These are phyloP conservation scores for Carex arenaria DNA, from an alignment of 202 grass and related monocot species.

Conservation along the genomic window DNA sequence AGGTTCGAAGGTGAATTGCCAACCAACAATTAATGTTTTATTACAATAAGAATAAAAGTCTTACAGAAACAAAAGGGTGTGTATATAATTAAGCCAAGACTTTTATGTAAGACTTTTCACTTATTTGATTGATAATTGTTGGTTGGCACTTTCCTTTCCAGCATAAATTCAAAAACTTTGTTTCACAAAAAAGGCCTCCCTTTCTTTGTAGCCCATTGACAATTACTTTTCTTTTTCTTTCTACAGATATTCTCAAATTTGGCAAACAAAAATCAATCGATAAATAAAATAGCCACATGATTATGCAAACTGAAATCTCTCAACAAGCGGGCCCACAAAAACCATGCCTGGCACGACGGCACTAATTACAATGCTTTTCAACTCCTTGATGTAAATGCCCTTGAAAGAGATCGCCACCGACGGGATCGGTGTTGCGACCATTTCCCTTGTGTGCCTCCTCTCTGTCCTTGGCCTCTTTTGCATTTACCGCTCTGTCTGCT, in stretches of 20 bases:
- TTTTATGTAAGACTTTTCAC: not conserved
- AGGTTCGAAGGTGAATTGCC: not conserved
- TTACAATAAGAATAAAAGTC: not conserved
- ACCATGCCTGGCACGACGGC: not conserved
- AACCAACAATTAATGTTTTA: not conserved
- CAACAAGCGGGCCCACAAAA: not conserved
- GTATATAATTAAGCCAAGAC: not conserved
- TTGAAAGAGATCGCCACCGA: slow-evolving; percentile 57
- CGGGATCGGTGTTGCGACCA: slow-evolving; percentile 78
- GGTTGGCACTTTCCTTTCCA: slow-evolving; percentile 2
- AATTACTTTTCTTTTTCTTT: slow-evolving; percentile 13
- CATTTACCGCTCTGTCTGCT: slow-evolving; percentile 54
- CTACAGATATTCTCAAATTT: slow-evolving; percentile 6
- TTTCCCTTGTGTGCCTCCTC: slow-evolving; percentile 59
- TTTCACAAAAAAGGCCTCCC: not conserved
- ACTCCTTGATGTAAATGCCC: slow-evolving; percentile 55
- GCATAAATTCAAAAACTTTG: not conserved
- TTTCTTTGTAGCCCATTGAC: slow-evolving; percentile 8
- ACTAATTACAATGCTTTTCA: not conserved
- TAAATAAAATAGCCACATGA: not conserved
- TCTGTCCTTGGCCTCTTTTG: slow-evolving; percentile 60
- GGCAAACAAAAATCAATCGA: not conserved
- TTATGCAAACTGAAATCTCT: slow-evolving; percentile 8
- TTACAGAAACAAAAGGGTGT: not conserved
- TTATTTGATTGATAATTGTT: not conserved